A percentile compares a stretch with the other conserved stretches of the same genome.
phyloP scores from a whole-genome alignment of 108 stramenopile genomes.

The Aurantiochytrium sp. region DNA sequence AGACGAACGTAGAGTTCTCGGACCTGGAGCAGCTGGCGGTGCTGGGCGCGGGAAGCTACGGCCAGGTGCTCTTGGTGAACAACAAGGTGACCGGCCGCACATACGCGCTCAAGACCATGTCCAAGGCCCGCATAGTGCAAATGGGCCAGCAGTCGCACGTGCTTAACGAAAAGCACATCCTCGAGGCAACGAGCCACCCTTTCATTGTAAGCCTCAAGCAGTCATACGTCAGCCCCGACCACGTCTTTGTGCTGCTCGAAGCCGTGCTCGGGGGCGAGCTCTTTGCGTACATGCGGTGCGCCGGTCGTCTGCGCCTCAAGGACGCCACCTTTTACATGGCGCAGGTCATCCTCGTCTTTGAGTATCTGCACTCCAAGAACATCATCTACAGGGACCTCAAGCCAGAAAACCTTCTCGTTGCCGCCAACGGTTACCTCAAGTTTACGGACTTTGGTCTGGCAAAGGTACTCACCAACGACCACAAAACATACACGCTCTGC shows the following conservation, averaged over 20 bases:
- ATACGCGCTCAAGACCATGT: constrained; percentile 87
- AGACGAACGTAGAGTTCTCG: neutral
- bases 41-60: constrained; percentile 96
- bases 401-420: constrained; percentile 42
- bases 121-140: constrained; percentile 71
- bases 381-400: constrained; percentile 43
- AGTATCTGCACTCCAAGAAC: constrained; percentile 35
- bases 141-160: constrained; percentile 83
- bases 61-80: constrained; percentile 94
- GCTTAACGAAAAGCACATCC: constrained; percentile 83
- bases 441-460: constrained; percentile 44
- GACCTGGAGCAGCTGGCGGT: constrained; percentile 73
- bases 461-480: constrained; percentile 20
- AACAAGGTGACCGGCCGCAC: constrained; percentile 66
- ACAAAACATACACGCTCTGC: constrained; percentile 45
- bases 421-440: constrained; percentile 37
- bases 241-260: constrained; percentile 41
- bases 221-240: neutral
- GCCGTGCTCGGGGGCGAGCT: constrained; percentile 41
- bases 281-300: constrained; percentile 30
- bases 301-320: neutral
- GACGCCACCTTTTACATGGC: constrained; percentile 36
- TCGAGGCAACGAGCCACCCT: constrained; percentile 37
- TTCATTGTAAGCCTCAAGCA: constrained; percentile 36
- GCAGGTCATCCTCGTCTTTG: constrained; percentile 35